A percentile compares a stretch with the other conserved stretches of the same genome.
phyloP scores from a whole-genome alignment of 768 basidiomycete species.

The Amanita subjunquillea region DNA sequence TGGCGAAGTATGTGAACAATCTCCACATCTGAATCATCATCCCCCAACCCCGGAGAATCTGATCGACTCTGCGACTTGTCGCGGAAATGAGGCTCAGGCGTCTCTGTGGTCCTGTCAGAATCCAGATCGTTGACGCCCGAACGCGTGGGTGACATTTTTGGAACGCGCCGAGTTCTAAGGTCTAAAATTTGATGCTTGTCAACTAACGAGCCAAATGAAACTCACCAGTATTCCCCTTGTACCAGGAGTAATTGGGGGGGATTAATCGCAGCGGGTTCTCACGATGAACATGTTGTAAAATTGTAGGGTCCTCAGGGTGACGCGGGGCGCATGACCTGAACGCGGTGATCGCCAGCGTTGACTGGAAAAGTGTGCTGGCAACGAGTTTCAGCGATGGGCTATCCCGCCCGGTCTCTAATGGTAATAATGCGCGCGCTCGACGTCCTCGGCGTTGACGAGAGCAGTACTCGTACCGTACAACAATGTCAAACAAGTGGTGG shows the following conservation, averaged over 20 bases:
- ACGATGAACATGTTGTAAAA: neutral
- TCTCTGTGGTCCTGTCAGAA: conserved; percentile 2
- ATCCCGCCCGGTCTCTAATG: too few relatives aligned
- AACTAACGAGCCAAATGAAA: neutral
- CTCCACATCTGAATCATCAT: neutral
- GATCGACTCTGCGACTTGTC: neutral
- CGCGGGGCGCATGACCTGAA: too few relatives aligned
- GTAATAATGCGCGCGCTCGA: too few relatives aligned
- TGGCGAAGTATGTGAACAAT: neutral
- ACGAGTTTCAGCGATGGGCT: neutral
- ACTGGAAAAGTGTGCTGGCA: too few relatives aligned
- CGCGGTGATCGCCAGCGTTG: too few relatives aligned
- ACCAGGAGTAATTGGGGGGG: neutral
- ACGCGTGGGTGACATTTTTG: neutral
- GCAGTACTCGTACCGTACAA: neutral
- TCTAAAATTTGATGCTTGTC: neutral
- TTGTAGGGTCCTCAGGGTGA: neutral
- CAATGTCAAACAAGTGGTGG: neutral
- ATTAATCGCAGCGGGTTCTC: neutral
- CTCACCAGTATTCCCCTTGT: neutral
- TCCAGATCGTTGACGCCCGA: neutral
- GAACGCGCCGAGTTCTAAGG: neutral
- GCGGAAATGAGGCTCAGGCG: neutral
- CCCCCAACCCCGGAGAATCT: neutral
- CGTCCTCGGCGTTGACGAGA: neutral